phyloP scores from a whole-genome alignment of 495 filamentous ascomycete species.

The Penicillium cinerascens region DNA sequence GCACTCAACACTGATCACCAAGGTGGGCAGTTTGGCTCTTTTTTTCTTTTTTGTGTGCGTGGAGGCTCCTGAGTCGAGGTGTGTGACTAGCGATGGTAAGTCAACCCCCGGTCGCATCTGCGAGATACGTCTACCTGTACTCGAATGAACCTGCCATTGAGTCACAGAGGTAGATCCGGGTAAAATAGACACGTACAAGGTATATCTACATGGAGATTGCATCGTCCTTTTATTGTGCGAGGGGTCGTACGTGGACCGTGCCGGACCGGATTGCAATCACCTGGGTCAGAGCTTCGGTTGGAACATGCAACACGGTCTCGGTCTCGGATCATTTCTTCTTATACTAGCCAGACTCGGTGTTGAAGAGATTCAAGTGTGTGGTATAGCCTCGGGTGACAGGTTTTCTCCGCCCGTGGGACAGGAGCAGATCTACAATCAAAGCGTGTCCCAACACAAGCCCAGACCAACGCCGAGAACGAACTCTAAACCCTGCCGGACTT shows the following conservation, averaged over 20 bases:
- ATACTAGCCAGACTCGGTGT: background rate
- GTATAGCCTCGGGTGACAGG: too few species aligned
- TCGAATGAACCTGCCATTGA: background rate
- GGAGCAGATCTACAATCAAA: too few species aligned
- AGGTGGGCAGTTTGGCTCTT: background rate
- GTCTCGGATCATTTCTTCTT: background rate
- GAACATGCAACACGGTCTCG: background rate
- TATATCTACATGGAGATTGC: background rate
- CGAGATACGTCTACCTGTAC: background rate
- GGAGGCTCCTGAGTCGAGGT: background rate
- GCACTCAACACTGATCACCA: background rate
- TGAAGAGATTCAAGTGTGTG: too few species aligned
- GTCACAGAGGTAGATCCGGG: background rate
- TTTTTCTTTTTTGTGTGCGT: background rate
- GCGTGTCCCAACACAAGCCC: background rate
- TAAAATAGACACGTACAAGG: background rate
- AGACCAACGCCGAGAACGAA: background rate
- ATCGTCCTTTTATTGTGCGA: background rate
- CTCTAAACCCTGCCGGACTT: background rate
- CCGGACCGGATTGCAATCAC: background rate
- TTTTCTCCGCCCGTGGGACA: too few species aligned
- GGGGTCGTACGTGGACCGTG: background rate
- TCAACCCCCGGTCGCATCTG: background rate
- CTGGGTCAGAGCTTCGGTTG: background rate
- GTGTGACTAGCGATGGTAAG: background rate